Conservation (phyloP, 441 rosid species). For the Euphorbia corollata region DNA sequence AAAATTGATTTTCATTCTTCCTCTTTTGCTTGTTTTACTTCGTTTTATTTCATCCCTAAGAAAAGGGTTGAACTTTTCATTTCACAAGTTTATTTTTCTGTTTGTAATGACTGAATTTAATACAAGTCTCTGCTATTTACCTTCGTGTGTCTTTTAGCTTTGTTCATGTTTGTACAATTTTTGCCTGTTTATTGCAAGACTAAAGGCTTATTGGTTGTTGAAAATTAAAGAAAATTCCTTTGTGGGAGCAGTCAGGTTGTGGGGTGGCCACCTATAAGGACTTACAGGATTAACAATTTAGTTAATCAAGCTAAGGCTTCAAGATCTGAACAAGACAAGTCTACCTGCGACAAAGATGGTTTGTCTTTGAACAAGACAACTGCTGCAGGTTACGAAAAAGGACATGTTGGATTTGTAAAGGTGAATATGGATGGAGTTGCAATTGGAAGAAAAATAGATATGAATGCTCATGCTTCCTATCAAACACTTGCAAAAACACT, state of each 20-base stretch:
- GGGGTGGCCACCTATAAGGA: constrained; percentile 96
- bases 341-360: constrained; percentile 28
- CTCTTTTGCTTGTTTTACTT: not conserved
- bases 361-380: constrained; percentile 31
- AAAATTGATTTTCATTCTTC: not conserved
- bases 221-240: constrained; percentile 10
- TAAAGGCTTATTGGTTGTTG: too few relatives aligned
- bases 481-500: constrained; percentile 53
- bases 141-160: not conserved
- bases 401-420: constrained; percentile 60
- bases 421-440: constrained; percentile 88
- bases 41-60: too few relatives aligned
- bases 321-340: constrained; percentile 48
- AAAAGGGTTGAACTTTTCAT: not conserved
- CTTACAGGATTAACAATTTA: constrained; percentile 64
- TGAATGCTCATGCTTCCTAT: constrained; percentile 64
- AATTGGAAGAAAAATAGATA: constrained; percentile 79
- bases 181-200: too few relatives aligned
- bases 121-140: not conserved
- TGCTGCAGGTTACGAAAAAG: constrained; percentile 25
- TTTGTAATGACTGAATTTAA: not conserved
- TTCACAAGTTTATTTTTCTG: not conserved
- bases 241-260: constrained; percentile 64
- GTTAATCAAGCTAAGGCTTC: constrained; percentile 55
- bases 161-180: not conserved